Conservation (phyloP, 192 early-diverging fungal genomes). For the Backusella liffmaniae region DNA sequence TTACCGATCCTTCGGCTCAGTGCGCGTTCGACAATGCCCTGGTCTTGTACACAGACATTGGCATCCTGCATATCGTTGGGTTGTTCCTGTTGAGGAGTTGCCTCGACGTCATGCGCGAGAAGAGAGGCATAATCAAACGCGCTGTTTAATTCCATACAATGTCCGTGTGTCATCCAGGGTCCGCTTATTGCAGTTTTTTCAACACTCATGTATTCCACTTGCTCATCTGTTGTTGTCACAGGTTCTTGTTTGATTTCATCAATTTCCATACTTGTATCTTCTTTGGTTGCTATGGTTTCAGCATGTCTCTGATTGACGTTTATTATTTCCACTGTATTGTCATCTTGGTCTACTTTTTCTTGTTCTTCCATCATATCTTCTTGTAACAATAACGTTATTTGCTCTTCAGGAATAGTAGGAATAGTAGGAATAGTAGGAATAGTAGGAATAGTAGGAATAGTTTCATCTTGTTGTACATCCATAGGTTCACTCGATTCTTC, state of each 20-base stretch:
- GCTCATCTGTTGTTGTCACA: not conserved
- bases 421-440: too few relatives aligned
- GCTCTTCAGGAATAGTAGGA: too few relatives aligned
- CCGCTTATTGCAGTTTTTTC: not conserved
- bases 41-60: conserved; percentile 45
- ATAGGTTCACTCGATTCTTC: not conserved
- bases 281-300: not conserved
- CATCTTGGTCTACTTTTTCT: not conserved
- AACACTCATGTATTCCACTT: not conserved
- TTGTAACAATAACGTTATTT: not conserved
- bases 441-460: too few relatives aligned
- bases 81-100: not conserved
- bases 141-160: not conserved
- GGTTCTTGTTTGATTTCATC: conserved; percentile 1
- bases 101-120: not conserved
- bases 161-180: not conserved
- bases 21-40: conserved; percentile 42
- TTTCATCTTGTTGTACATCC: not conserved
- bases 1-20: conserved; percentile 66
- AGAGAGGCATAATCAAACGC: not conserved
- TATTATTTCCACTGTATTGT: not conserved
- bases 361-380: conserved; percentile 11
- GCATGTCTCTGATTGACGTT: not conserved
- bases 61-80: conserved; percentile 25
- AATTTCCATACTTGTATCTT: not conserved